These are phyloP conservation scores for Sclerotinia subarctica DNA, from an alignment of 2,329 filamentous ascomycete genomes.

Conservation along the genomic window DNA sequence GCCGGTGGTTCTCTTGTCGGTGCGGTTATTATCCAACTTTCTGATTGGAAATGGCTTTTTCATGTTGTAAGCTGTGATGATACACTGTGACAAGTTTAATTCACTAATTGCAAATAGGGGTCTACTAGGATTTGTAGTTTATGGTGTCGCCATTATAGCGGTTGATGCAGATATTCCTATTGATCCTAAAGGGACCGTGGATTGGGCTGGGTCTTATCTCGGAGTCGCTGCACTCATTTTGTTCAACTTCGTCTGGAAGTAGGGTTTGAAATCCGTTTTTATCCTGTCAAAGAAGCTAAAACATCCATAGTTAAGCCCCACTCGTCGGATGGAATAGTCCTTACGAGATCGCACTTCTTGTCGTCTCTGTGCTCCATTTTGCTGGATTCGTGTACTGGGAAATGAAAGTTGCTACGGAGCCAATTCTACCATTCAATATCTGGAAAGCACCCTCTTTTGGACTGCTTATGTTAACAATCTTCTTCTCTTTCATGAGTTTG, in stretches of 20 bases:
- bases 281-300: background rate
- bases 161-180: constrained; percentile 12
- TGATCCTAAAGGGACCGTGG: constrained; percentile 41
- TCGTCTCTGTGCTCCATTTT: constrained; percentile 24
- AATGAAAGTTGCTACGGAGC: constrained; percentile 23
- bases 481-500: constrained; percentile 30
- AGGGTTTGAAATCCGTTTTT: background rate
- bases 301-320: constrained; percentile 27
- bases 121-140: constrained; percentile 13
- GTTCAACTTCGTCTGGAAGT: constrained; percentile 54
- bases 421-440: constrained; percentile 32
- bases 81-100: background rate
- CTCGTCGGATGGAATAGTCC: constrained; percentile 27
- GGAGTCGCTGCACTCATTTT: constrained; percentile 44
- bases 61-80: constrained; percentile 32
- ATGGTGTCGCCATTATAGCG: constrained; percentile 8
- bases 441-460: constrained; percentile 30
- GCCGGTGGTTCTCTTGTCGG: constrained; percentile 42
- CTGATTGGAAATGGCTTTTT: constrained; percentile 43
- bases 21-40: constrained; percentile 40
- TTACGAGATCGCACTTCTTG: constrained; percentile 25
- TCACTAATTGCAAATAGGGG: background rate
- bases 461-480: constrained; percentile 22
- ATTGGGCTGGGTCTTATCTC: constrained; percentile 43
- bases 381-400: constrained; percentile 27